These are phyloP conservation scores for Wickerhamomyces strasburgensis DNA, from an alignment of 805 yeast species.

Conservation along the genomic window DNA sequence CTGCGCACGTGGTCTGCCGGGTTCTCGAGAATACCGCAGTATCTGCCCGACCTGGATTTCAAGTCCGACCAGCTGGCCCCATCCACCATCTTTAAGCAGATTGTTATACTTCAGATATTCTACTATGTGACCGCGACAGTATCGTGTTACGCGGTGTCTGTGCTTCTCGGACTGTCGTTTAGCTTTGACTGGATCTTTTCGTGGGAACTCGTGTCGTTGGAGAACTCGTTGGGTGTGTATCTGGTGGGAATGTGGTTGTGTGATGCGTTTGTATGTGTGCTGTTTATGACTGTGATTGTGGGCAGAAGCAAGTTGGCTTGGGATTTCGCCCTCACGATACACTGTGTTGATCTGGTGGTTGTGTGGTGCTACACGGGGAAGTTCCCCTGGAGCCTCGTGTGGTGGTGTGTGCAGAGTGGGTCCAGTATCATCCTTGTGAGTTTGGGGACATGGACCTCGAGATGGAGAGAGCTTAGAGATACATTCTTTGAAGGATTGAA, in stretches of 20 bases:
- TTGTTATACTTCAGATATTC: conserved; percentile 67
- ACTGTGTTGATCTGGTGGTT: conserved; percentile 68
- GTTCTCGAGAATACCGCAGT: conserved; percentile 12
- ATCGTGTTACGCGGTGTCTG: conserved; percentile 59
- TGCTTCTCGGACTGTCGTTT: conserved; percentile 68
- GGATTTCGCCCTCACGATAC: conserved; percentile 95
- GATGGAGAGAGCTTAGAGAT: conserved; percentile 87
- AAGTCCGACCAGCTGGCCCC: conserved; percentile 48
- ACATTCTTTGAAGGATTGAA: conserved; percentile 84
- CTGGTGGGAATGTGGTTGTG: conserved; percentile 74
- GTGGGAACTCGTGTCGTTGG: conserved; percentile 69
- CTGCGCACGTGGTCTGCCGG: conserved; percentile 13
- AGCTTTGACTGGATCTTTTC: conserved; percentile 68
- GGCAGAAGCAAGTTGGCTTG: conserved; percentile 92
- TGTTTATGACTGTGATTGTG: conserved; percentile 80
- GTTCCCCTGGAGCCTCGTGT: conserved; percentile 65
- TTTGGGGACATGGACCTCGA: conserved; percentile 82
- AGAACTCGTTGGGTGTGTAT: conserved; percentile 77
- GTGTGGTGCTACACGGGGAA: conserved; percentile 60
- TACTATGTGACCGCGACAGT: conserved; percentile 72
- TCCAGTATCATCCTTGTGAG: conserved; percentile 68
- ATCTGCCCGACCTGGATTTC: conserved; percentile 14
- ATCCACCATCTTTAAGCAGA: conserved; percentile 59
- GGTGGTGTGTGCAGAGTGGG: conserved; percentile 79
- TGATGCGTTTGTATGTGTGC: conserved; percentile 76